A percentile compares a stretch with the other conserved stretches of the same genome.
Evolutionary conservation across 2,329 filamentous ascomycete species (phyloP).

Genomic region (Aschersonia sp.): DNA sequence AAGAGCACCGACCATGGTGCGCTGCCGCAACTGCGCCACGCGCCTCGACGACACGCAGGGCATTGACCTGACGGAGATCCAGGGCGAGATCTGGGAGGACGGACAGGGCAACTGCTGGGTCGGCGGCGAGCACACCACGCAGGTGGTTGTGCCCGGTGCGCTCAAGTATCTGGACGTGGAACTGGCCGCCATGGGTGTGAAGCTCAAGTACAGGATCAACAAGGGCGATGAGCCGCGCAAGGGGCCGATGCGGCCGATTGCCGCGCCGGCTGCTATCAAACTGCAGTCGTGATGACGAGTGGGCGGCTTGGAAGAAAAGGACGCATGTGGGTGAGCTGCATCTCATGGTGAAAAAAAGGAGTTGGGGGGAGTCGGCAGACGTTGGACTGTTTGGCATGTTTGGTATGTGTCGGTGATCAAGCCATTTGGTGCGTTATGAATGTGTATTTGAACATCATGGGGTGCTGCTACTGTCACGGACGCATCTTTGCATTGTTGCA

Average conservation of each 20-base stretch:
- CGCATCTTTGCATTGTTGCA: too few species aligned
- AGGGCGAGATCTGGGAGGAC: conserved; percentile 83
- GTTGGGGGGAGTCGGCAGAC: too few species aligned
- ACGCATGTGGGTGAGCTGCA: too few species aligned
- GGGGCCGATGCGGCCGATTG: conserved; percentile 29
- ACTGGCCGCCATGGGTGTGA: conserved; percentile 88
- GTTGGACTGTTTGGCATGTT: too few species aligned
- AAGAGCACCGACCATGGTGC: conserved; percentile 52
- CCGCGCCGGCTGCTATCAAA: conserved; percentile 5
- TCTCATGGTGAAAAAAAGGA: too few species aligned
- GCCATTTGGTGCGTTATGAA: too few species aligned
- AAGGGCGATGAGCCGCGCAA: conserved; percentile 50
- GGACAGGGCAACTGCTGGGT: conserved; percentile 70
- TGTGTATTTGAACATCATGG: too few species aligned
- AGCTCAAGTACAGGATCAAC: conserved; percentile 65
- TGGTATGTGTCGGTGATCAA: too few species aligned
- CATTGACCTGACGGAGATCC: conserved; percentile 36
- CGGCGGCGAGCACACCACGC: conserved; percentile 79
- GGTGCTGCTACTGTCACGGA: too few species aligned
- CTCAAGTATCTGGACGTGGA: conserved; percentile 91
- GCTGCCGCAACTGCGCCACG: conserved; percentile 65
- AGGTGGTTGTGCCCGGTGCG: conserved; percentile 86
- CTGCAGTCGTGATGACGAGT: background rate
- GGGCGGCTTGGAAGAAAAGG: too few species aligned
- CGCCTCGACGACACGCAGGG: conserved; percentile 43